phyloP scores from a whole-genome alignment of 352 stramenopile species.

The Phytophthora foliorum region DNA sequence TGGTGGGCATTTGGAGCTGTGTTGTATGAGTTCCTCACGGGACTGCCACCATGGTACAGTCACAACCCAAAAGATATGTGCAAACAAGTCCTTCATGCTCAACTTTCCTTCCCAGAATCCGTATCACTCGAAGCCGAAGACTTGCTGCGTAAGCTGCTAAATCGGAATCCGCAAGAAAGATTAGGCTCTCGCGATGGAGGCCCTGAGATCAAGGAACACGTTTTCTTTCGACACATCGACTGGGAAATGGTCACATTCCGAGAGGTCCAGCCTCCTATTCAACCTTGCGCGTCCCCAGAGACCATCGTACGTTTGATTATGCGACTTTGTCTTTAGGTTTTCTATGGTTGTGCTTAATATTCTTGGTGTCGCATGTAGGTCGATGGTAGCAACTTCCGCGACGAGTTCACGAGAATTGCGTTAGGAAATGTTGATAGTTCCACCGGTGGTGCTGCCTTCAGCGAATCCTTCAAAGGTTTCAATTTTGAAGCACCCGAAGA shows the following conservation, averaged over 20 bases:
- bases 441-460: conserved; percentile 28
- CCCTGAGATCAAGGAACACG: conserved; percentile 63
- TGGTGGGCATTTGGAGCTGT: conserved; percentile 86
- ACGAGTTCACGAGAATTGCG: conserved; percentile 84
- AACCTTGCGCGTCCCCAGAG: conserved; percentile 59
- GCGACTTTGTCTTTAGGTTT: not conserved
- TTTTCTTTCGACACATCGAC: conserved; percentile 73
- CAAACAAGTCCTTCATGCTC: conserved; percentile 57
- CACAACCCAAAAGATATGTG: conserved; percentile 63
- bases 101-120: conserved; percentile 66
- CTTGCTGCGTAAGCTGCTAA: conserved; percentile 64
- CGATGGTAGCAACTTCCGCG: conserved; percentile 85
- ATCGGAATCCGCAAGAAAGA: conserved; percentile 50
- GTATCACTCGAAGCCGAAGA: conserved; percentile 59
- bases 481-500: conserved; percentile 77
- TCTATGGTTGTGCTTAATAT: not conserved
- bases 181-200: conserved; percentile 65
- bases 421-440: conserved; percentile 54
- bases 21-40: conserved; percentile 84
- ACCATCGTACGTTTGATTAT: conserved; percentile 51
- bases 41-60: conserved; percentile 82
- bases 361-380: conserved; percentile 9
- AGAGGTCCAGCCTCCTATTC: conserved; percentile 67
- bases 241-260: conserved; percentile 76
- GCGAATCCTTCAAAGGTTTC: conserved; percentile 89